These are phyloP conservation scores for Juncus inflexus DNA, from an alignment of 176 grass and related monocot species.

Conservation along the genomic window DNA sequence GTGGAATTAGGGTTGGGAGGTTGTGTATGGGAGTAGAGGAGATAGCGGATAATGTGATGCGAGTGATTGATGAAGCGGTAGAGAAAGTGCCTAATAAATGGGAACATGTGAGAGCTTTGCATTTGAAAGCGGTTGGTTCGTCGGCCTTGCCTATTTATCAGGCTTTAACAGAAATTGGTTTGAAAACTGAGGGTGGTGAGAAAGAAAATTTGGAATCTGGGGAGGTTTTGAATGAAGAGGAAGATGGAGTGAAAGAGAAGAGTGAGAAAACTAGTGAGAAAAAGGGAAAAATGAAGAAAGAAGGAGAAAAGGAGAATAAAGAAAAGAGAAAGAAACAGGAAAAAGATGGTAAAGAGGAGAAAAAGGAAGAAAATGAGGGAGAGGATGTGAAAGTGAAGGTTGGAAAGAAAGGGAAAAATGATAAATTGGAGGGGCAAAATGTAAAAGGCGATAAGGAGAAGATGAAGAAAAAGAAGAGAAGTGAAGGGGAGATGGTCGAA, in stretches of 20 bases:
- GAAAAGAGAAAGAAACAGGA: constrained; percentile 20
- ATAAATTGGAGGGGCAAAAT: background rate
- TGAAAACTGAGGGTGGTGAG: constrained; percentile 14
- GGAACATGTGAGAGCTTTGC: constrained; percentile 44
- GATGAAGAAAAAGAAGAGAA: too few species aligned
- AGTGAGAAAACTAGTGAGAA: background rate
- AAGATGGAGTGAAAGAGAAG: constrained; percentile 7
- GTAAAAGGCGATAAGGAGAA: background rate
- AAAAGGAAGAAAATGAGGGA: constrained; percentile 8
- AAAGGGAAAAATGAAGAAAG: constrained; percentile 11
- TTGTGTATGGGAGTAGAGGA: constrained; percentile 64
- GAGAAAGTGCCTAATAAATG: constrained; percentile 34
- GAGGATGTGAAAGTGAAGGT: background rate
- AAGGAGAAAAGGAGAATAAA: constrained; percentile 6
- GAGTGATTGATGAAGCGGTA: constrained; percentile 35
- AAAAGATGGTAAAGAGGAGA: constrained; percentile 18
- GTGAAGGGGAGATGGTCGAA: too few species aligned
- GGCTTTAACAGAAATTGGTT: constrained; percentile 41
- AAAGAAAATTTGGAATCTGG: constrained; percentile 13
- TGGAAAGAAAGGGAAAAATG: constrained; percentile 1
- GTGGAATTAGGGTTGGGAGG: constrained; percentile 61
- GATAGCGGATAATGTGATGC: constrained; percentile 60
- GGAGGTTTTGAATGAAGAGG: background rate
- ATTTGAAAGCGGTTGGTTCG: constrained; percentile 54
- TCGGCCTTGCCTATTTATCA: constrained; percentile 74